Evolutionary conservation across 2,329 filamentous ascomycete species (phyloP).

Genomic region (Fusarium keratoplasticum): DNA sequence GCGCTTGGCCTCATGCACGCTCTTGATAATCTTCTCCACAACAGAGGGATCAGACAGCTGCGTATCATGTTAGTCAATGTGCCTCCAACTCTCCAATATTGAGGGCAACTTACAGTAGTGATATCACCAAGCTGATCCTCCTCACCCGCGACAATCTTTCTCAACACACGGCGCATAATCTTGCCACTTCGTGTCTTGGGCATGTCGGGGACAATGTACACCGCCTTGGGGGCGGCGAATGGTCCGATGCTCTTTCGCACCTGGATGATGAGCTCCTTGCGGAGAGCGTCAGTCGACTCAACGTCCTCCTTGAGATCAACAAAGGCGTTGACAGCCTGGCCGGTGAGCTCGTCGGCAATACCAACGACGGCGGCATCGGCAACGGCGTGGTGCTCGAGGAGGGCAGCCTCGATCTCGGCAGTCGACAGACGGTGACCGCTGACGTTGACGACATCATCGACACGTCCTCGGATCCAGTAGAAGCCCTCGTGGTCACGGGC

Average conservation of each 20-base stretch:
- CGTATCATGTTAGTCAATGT: constrained; percentile 31
- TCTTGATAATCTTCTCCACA: constrained; percentile 88
- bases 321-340: constrained; percentile 97
- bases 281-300: constrained; percentile 80
- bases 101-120: constrained; percentile 76
- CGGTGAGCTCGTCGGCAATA: constrained; percentile 91
- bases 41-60: constrained; percentile 90
- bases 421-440: constrained; percentile 96
- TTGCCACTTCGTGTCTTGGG: constrained; percentile 98
- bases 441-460: constrained; percentile 98
- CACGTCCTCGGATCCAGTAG: constrained; percentile 99
- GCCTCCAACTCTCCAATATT: background rate
- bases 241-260: constrained; percentile 98
- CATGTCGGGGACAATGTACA: constrained; percentile 91
- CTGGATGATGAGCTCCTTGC: constrained; percentile 94
- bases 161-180: constrained; percentile 97
- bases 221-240: constrained; percentile 94
- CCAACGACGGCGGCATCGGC: constrained; percentile 97
- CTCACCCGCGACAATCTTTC: constrained; percentile 97
- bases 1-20: constrained; percentile 74
- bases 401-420: constrained; percentile 95
- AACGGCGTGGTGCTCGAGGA: constrained; percentile 90
- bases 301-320: constrained; percentile 90
- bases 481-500: constrained; percentile 97
- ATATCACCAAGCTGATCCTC: constrained; percentile 96